These are phyloP conservation scores for Hypoxylon sp. DNA, from an alignment of 2,329 filamentous ascomycete species.

Conservation along the genomic window DNA sequence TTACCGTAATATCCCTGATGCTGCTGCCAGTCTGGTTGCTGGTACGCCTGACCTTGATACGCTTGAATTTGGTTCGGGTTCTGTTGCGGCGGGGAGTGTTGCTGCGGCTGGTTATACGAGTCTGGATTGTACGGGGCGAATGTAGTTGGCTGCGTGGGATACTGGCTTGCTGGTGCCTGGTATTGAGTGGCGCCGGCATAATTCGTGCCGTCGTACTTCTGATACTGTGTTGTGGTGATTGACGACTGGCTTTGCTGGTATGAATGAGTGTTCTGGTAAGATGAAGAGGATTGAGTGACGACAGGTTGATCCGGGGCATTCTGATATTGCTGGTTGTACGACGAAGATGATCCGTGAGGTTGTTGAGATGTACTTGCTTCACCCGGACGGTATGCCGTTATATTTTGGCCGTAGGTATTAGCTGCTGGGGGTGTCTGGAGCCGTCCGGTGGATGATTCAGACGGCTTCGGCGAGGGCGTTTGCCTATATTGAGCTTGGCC, in stretches of 20 bases:
- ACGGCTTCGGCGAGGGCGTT: slow-evolving; percentile 42
- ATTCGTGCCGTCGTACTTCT: slow-evolving; percentile 38
- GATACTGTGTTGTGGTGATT: slow-evolving; percentile 27
- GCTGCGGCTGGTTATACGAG: slow-evolving; percentile 32
- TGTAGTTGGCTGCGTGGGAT: slow-evolving; percentile 32
- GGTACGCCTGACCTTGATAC: slow-evolving; percentile 31
- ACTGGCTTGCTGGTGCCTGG: slow-evolving; percentile 29
- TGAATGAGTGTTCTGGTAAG: slow-evolving; percentile 42
- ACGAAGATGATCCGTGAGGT: slow-evolving; percentile 22
- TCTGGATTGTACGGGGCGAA: slow-evolving; percentile 47
- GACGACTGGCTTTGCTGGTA: slow-evolving; percentile 47
- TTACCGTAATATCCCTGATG: slow-evolving; percentile 47
- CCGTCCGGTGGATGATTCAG: slow-evolving; percentile 30
- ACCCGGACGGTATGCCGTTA: slow-evolving; percentile 34
- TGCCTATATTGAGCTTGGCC: slow-evolving; percentile 33
- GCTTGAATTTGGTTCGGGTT: slow-evolving; percentile 18
- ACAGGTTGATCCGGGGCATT: slow-evolving; percentile 21
- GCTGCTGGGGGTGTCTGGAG: slow-evolving; percentile 32
- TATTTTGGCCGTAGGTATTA: slow-evolving; percentile 15
- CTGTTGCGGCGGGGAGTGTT: slow-evolving; percentile 38
- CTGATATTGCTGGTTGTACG: slow-evolving; percentile 28
- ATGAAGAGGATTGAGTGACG: slow-evolving; percentile 25
- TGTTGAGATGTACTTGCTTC: slow-evolving; percentile 28
- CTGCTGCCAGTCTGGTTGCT: slow-evolving; percentile 38
- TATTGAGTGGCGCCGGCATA: slow-evolving; percentile 33